Conservation (phyloP, 2,329 filamentous ascomycete species). For the Colletotrichum euphorbiae region DNA sequence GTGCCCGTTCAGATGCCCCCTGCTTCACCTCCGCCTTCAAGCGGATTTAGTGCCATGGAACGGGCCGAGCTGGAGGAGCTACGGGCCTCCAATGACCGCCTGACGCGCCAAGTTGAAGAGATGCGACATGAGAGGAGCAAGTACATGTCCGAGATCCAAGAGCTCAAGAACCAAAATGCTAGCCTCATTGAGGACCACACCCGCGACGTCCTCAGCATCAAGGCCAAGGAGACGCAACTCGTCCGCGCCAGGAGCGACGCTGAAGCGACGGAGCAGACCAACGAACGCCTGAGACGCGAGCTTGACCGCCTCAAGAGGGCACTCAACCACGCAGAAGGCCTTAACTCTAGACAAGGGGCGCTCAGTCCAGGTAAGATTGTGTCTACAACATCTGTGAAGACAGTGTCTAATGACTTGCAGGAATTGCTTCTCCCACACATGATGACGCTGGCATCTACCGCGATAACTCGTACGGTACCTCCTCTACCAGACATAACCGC, state of each 20-base stretch:
- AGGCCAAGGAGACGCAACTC: conserved; percentile 97
- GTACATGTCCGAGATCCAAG: conserved; percentile 87
- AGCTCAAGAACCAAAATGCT: conserved; percentile 96
- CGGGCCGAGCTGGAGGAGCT: conserved; percentile 93
- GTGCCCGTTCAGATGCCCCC: conserved; percentile 61
- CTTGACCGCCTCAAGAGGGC: conserved; percentile 95
- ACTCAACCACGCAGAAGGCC: conserved; percentile 70
- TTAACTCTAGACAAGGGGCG: conserved; percentile 49
- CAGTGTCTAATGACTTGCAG: conserved; percentile 41
- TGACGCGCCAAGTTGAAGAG: conserved; percentile 82
- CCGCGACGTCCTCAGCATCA: conserved; percentile 93
- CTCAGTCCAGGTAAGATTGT: conserved; percentile 44
- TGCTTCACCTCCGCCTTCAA: conserved; percentile 68
- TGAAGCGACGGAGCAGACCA: conserved; percentile 87
- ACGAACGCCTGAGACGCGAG: conserved; percentile 86
- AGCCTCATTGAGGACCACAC: conserved; percentile 98
- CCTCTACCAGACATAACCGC: conserved; percentile 57
- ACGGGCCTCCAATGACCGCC: conserved; percentile 82
- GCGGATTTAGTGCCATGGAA: conserved; percentile 81
- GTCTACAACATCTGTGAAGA: fast-evolving
- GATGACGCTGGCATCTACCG: conserved; percentile 72
- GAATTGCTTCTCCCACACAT: conserved; percentile 62
- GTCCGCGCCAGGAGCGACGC: conserved; percentile 91
- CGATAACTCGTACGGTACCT: conserved; percentile 54
- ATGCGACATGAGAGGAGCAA: conserved; percentile 84